phyloP scores from a whole-genome alignment of 108 stramenopile genomes.

The Pseudonitzschia delicatissima region DNA sequence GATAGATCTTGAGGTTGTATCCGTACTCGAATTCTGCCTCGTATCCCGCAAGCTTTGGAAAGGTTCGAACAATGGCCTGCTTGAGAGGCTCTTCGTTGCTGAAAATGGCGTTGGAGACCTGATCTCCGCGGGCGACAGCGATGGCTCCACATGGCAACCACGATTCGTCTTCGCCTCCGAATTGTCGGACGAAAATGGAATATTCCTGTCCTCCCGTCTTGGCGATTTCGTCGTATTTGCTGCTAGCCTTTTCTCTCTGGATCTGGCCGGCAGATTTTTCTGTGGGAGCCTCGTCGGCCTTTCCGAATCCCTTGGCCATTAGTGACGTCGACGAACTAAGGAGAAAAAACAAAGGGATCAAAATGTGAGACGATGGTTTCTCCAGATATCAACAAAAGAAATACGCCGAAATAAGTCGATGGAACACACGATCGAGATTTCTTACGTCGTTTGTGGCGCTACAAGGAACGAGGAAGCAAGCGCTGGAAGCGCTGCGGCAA shows the following conservation, averaged over 20 bases:
- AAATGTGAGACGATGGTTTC: too few relatives aligned
- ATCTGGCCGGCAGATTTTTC: slow-evolving; percentile 66
- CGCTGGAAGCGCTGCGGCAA: neutral
- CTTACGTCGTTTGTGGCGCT: neutral
- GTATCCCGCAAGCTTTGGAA: slow-evolving; percentile 63
- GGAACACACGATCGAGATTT: too few relatives aligned
- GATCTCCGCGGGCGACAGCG: slow-evolving; percentile 76
- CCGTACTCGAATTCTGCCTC: slow-evolving; percentile 86
- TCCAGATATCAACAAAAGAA: too few relatives aligned
- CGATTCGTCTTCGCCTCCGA: slow-evolving; percentile 70
- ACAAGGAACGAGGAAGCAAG: neutral
- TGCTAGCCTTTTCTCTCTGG: slow-evolving; percentile 58
- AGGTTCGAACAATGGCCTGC: slow-evolving; percentile 61
- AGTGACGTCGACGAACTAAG: neutral
- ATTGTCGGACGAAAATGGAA: slow-evolving; percentile 78
- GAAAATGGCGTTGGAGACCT: slow-evolving; percentile 81
- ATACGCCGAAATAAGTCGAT: too few relatives aligned
- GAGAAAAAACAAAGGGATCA: neutral
- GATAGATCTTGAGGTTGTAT: slow-evolving; percentile 84
- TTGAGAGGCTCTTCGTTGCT: slow-evolving; percentile 70
- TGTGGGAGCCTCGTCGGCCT: slow-evolving; percentile 30
- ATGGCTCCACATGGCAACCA: slow-evolving; percentile 83
- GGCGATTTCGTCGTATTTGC: slow-evolving; percentile 80
- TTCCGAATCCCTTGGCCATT: slow-evolving; percentile 68
- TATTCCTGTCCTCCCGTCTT: slow-evolving; percentile 84